Base-by-base conservation (phyloP, 108 stramenopile species). In the Schizochytrium sp. region DNA sequence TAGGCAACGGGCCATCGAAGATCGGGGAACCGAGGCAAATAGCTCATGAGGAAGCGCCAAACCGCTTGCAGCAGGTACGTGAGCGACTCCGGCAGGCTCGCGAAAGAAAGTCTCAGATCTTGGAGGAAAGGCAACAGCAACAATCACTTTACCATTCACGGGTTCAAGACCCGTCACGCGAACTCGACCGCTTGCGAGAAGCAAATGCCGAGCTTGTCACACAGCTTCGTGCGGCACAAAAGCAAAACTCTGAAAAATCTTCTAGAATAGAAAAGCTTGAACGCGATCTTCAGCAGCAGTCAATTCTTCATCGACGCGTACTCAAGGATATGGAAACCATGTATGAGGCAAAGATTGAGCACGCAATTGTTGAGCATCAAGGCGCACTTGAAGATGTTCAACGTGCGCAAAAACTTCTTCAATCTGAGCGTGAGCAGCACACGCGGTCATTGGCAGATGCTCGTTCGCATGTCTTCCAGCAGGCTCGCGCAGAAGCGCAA, bases 261-360 rank as follows among this genome's bases (percentile, higher is more conserved):
- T 44, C 42, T 44, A 38, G 44, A 44, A 7, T 69, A 44, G 64
- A 69, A 8, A 44, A 38, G 64, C 64, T 69, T 0, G 64, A 69
- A 44, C 64, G 15, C 7, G 64, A 69, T 15, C 0, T 15, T 10
- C 40, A 69, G 44, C 19, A 69, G 28, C 64, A 69, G 64, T 7
- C 64, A 38, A 44, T 69, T 7, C 12, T 69, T 12, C 40, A 69
- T 38, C 10, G 64, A 8, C 64, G 64, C 28, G 64, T 69, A 1
- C 40, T 69, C 12, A 7, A 15, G 15, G 64, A 69, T 10, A 69
- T 69, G 64, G 64, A 69, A 69, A 69, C 64, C 2, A 69, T 69
- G 64, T 69, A 69, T 44, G 64, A 69, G 64, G 64, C 64, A 38
- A 69, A 69, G 28, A 69, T 69, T 15, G 64, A 69, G 64, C 64